Conservation (phyloP, 106 monocot genomes). For the Iris macrosiphon region DNA sequence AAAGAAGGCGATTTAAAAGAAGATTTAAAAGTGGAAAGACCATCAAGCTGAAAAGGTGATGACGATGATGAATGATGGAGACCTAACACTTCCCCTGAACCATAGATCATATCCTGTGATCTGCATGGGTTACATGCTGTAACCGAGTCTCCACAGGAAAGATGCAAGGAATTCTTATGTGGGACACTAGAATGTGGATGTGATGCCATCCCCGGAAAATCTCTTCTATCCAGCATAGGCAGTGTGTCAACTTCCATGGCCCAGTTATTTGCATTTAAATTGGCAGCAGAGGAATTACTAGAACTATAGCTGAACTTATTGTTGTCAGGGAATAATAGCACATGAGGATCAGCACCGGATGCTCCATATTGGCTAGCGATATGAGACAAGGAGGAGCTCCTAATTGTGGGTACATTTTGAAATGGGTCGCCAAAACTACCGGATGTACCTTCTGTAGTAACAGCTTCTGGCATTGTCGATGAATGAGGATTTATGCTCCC, state of each 20-base stretch:
- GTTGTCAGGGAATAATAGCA: neutral
- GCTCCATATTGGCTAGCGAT: constrained; percentile 3
- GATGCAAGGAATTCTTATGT: neutral
- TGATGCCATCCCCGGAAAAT: constrained; percentile 5
- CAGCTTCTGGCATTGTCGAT: constrained; percentile 1
- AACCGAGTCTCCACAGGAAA: neutral
- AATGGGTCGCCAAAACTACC: neutral
- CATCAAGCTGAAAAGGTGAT: constrained; percentile 6
- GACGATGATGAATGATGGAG: constrained; percentile 2
- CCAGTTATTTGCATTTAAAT: neutral
- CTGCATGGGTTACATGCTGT: neutral
- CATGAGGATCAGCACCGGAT: constrained; percentile 4
- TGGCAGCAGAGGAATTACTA: neutral
- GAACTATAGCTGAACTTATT: constrained; percentile 3
- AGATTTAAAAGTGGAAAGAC: no score
- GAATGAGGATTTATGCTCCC: no score
- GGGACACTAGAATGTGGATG: constrained; percentile 5
- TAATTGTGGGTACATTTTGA: neutral
- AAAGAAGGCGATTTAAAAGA: neutral
- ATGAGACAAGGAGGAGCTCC: no score
- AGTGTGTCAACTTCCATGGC: constrained; percentile 3
- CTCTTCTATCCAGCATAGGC: constrained; percentile 8
- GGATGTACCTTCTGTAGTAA: neutral
- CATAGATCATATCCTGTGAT: neutral
- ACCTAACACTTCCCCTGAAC: constrained; percentile 6